phyloP scores from a whole-genome alignment of 202 grass and related monocot species.

The Panicum virgatum region DNA sequence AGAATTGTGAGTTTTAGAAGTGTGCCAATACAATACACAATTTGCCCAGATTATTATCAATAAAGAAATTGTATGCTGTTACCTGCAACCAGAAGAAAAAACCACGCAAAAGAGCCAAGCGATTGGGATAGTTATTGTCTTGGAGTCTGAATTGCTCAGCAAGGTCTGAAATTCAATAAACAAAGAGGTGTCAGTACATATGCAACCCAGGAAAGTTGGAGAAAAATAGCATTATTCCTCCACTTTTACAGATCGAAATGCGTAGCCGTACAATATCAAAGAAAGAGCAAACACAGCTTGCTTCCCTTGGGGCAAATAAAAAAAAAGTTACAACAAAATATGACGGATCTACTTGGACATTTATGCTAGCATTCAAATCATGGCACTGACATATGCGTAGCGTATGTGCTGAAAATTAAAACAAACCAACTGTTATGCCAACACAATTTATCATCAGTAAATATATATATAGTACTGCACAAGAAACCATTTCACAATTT shows the following conservation, averaged over 20 bases:
- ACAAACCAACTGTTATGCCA: background rate
- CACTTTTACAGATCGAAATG: background rate
- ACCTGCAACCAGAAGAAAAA: constrained; percentile 80
- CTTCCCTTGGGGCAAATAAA: background rate
- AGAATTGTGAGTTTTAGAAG: constrained; percentile 8
- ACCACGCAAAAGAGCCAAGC: constrained; percentile 71
- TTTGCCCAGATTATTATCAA: constrained; percentile 12
- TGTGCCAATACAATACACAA: background rate
- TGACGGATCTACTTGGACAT: background rate
- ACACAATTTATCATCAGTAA: background rate
- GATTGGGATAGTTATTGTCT: constrained; percentile 29
- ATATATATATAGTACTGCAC: background rate
- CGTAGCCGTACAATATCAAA: background rate
- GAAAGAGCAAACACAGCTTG: background rate
- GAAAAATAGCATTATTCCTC: constrained; percentile 6
- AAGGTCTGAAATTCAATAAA: constrained; percentile 53
- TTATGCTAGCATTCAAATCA: background rate
- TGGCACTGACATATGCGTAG: background rate
- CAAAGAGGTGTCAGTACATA: constrained; percentile 19
- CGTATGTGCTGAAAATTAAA: constrained; percentile 11
- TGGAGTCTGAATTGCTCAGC: constrained; percentile 33
- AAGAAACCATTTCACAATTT: constrained; percentile 4
- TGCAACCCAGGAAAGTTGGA: background rate
- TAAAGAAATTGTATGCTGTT: constrained; percentile 14
- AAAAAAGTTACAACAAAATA: background rate